Evolutionary conservation across 345 rosid genomes (phyloP), one percentile per base, ranked within the genome.

Genomic region (Carallia pectinifolia): DNA sequence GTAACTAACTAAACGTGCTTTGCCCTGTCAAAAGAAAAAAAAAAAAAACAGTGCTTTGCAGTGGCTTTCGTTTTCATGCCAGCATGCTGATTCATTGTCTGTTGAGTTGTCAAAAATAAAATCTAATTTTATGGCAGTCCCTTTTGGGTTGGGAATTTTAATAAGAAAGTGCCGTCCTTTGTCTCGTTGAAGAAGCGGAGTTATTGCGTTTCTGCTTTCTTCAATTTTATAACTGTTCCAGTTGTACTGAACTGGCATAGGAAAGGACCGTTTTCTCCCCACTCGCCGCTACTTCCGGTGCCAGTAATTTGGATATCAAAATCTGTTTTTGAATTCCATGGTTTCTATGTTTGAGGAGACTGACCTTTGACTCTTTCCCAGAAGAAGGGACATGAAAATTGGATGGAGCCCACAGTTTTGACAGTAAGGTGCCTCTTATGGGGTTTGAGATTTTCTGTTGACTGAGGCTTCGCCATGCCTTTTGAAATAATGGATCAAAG

Each of bases 401-500:
- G 69, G 64, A 48, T 19, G 16, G 74, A 71, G 72, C 65, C 65
- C 27, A 64, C 63, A 56, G 70, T 34, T 67, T 68, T 64, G 56
- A 62, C 40, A 17, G 29, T 5, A 38, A 31, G 17, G 6, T 38
- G 56, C 27, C 37, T 27, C 73, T 31, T 68, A 30, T 48, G 40
- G 8, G 6, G 65, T 30, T 36, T 79, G 27, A 73, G 58, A 67
- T 61, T 67, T 79, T 66, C 64, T 67, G 16, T 59, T 58, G 39
- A 61, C 47, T 55, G 23, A 33, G 73, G 64, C 77, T 74, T 53
- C 68, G 62, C 48, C 58, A 88, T 88, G 94, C 90, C 94, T 68
- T 86, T 81, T 65, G 88, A 89, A 71, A 69, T 86, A 68, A 79
- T 85, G 87, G 94, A 87, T 77, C 88, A 82, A 74, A 85, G 84